Percentiles rank a stretch among this genome's conserved stretches.
Evolutionary conservation across 192 early-diverging fungal genomes (phyloP).

Genomic region (Linnemannia exigua): DNA sequence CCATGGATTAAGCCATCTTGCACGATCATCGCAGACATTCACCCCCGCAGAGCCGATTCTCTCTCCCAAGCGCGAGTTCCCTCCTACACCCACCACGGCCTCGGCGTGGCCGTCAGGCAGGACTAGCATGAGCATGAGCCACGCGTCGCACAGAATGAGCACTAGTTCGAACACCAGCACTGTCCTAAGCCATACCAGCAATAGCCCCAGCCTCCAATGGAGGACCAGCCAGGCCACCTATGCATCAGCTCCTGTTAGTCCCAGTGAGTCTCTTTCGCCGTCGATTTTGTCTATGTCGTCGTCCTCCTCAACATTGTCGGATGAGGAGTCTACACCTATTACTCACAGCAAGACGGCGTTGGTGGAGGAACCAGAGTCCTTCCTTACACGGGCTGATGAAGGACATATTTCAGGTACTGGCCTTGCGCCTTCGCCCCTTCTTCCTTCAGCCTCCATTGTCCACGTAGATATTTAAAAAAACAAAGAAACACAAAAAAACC

Average conservation of each 20-base stretch:
- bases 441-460: background rate
- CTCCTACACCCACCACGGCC: background rate
- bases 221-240: background rate
- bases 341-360: background rate
- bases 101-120: conserved; percentile 2
- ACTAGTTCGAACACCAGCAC: background rate
- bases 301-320: background rate
- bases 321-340: background rate
- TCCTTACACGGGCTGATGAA: background rate
- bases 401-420: background rate
- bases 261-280: background rate
- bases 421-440: background rate
- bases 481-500: background rate
- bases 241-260: background rate
- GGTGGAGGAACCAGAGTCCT: background rate
- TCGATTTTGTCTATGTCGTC: background rate
- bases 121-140: conserved; percentile 3
- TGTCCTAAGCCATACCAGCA: conserved; percentile 2
- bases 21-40: background rate
- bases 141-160: conserved; percentile 5
- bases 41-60: background rate
- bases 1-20: background rate
- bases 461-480: conserved; percentile 8
- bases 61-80: conserved; percentile 1
- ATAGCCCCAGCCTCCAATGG: background rate